These are phyloP conservation scores for Viola pubescens DNA, from an alignment of 441 rosid species.

Conservation along the genomic window DNA sequence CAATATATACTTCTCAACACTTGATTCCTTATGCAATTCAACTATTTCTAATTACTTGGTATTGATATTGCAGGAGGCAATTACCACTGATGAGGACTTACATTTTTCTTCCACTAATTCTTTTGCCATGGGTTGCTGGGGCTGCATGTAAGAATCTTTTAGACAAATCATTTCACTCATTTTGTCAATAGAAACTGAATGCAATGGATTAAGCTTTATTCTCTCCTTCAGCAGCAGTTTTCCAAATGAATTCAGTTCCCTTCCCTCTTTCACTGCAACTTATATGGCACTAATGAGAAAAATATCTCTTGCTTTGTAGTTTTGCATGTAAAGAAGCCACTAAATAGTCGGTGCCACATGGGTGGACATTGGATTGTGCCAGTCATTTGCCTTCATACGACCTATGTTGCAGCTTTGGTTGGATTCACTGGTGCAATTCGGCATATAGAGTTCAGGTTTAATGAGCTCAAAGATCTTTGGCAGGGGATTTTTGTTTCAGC, in stretches of 20 bases:
- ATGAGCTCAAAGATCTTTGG: slow-evolving; percentile 86
- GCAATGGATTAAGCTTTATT: background rate
- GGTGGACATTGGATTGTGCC: too few relatives aligned
- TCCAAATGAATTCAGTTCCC: slow-evolving; percentile 4
- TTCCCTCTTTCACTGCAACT: background rate
- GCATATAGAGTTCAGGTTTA: slow-evolving; percentile 79
- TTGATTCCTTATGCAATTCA: too few relatives aligned
- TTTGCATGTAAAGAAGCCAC: slow-evolving; percentile 50
- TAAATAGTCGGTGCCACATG: slow-evolving; percentile 22
- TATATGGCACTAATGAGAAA: slow-evolving; percentile 17
- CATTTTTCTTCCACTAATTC: slow-evolving; percentile 19
- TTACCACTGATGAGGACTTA: slow-evolving; percentile 27
- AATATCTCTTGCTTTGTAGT: slow-evolving; percentile 34
- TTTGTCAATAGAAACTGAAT: slow-evolving; percentile 2
- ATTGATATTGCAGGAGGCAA: too few relatives aligned
- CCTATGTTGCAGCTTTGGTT: too few relatives aligned
- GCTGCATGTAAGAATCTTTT: slow-evolving; percentile 50
- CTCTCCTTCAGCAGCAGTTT: background rate
- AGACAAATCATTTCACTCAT: slow-evolving; percentile 8
- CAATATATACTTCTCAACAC: too few relatives aligned
- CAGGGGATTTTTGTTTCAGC: slow-evolving; percentile 65
- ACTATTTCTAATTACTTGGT: too few relatives aligned
- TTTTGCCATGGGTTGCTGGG: slow-evolving; percentile 67
- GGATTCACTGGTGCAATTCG: slow-evolving; percentile 32
- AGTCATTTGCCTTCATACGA: too few relatives aligned